Evolutionary conservation across 257 asterid species (phyloP).

Genomic region (Solanum piurae): DNA sequence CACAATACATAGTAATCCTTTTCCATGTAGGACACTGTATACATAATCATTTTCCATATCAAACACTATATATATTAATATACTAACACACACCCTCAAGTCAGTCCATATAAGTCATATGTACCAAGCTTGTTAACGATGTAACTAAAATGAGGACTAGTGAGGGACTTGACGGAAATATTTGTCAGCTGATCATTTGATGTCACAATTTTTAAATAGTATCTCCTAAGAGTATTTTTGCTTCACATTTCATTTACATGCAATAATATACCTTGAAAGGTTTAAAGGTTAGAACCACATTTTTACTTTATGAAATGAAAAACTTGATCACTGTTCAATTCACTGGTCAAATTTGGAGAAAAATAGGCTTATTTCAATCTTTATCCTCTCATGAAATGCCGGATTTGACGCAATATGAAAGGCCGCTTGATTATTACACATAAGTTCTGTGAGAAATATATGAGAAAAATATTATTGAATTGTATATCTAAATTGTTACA

Average conservation of each 20-base stretch:
- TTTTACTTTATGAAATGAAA: not conserved
- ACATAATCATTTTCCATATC: not conserved
- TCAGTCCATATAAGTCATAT: not conserved
- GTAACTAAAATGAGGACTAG: not conserved
- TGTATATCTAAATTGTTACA: too few relatives aligned
- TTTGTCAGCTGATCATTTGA: not conserved
- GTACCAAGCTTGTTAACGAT: not conserved
- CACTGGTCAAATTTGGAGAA: not conserved
- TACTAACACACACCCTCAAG: not conserved
- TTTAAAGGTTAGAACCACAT: not conserved
- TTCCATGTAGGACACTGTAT: not conserved
- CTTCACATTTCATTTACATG: not conserved
- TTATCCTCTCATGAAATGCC: not conserved
- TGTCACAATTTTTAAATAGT: not conserved
- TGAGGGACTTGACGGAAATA: not conserved
- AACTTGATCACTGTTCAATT: not conserved
- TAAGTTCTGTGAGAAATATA: not conserved
- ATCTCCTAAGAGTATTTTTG: not conserved
- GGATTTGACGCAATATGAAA: not conserved
- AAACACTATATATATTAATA: not conserved
- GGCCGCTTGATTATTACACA: not conserved
- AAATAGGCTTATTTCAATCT: not conserved
- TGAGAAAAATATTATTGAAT: too few relatives aligned
- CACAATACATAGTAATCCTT: not conserved
- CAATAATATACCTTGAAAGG: not conserved